phyloP scores from a whole-genome alignment of 306 rosid species.

The Gleditsia sinensis region DNA sequence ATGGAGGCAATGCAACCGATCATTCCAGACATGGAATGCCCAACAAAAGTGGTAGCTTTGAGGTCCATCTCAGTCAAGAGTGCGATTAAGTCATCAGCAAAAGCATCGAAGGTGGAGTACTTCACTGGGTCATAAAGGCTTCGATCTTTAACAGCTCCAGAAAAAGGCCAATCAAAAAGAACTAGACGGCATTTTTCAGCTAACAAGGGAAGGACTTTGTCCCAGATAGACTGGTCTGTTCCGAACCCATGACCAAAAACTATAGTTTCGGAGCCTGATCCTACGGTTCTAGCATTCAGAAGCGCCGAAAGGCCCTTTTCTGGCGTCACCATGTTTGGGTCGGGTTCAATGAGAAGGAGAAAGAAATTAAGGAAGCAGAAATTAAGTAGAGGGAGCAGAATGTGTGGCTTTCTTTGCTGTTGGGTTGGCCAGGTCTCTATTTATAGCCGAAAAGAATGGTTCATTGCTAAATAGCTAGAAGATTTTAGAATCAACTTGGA shows the following conservation, averaged over 20 bases:
- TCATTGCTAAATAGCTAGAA: not conserved
- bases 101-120: constrained; percentile 57
- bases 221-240: constrained; percentile 86
- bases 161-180: constrained; percentile 83
- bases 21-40: constrained; percentile 97
- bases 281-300: constrained; percentile 55
- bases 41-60: constrained; percentile 53
- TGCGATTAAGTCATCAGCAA: constrained; percentile 62
- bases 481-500: too few relatives aligned
- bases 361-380: not conserved
- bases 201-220: constrained; percentile 60
- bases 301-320: constrained; percentile 40
- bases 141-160: constrained; percentile 53
- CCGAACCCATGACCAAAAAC: constrained; percentile 92
- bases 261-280: constrained; percentile 51
- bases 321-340: constrained; percentile 36
- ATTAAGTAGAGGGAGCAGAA: not conserved
- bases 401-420: constrained; percentile 35
- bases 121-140: constrained; percentile 57
- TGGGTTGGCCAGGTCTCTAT: constrained; percentile 27
- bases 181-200: constrained; percentile 44
- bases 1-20: constrained; percentile 89
- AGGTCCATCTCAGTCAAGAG: constrained; percentile 61
- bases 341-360: not conserved
- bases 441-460: constrained; percentile 28